Evolutionary conservation across 2,329 filamentous ascomycete genomes (phyloP).

Genomic region (Pseudogymnoascus sp.): DNA sequence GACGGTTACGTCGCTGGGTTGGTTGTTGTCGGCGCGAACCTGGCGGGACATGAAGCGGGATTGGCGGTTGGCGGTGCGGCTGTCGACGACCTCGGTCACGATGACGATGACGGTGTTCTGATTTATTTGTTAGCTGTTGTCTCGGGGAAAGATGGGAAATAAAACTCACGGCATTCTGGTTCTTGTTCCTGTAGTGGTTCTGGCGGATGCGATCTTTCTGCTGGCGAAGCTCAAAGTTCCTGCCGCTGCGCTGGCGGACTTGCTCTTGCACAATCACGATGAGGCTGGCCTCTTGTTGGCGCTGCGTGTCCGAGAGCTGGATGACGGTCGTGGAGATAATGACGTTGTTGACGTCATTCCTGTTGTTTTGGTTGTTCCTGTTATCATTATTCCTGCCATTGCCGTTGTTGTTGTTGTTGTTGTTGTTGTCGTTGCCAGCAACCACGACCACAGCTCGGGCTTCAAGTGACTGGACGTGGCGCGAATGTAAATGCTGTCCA

Average conservation of each 20-base stretch:
- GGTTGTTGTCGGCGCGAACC: slow-evolving; percentile 18
- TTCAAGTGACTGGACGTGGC: slow-evolving; percentile 19
- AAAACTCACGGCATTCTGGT: slow-evolving; percentile 21
- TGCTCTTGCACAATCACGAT: slow-evolving; percentile 14
- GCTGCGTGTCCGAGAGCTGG: slow-evolving; percentile 1
- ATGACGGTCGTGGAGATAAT: not conserved
- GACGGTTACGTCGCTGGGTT: slow-evolving; percentile 13
- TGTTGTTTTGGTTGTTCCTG: slow-evolving; percentile 8
- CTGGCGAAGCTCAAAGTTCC: slow-evolving; percentile 13
- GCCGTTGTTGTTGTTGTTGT: not conserved
- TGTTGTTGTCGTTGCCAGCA: slow-evolving; percentile 8
- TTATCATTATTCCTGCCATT: slow-evolving; percentile 11
- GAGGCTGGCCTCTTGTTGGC: slow-evolving; percentile 14
- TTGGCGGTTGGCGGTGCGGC: slow-evolving; percentile 16
- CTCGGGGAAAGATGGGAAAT: not conserved
- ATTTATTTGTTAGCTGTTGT: slow-evolving; percentile 10
- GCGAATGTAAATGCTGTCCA: slow-evolving; percentile 15
- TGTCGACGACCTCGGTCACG: slow-evolving; percentile 22
- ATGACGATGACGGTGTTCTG: slow-evolving; percentile 25
- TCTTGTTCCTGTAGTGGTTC: slow-evolving; percentile 23
- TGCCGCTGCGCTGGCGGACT: slow-evolving; percentile 6
- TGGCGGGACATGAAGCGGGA: slow-evolving; percentile 22
- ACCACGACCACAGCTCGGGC: slow-evolving; percentile 11
- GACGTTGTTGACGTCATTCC: not conserved
- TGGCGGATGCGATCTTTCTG: slow-evolving; percentile 23